Percentiles rank a stretch among this genome's conserved stretches.
Evolutionary conservation across 176 grass and related monocot species (phyloP).

Genomic region (Musa itinerans): DNA sequence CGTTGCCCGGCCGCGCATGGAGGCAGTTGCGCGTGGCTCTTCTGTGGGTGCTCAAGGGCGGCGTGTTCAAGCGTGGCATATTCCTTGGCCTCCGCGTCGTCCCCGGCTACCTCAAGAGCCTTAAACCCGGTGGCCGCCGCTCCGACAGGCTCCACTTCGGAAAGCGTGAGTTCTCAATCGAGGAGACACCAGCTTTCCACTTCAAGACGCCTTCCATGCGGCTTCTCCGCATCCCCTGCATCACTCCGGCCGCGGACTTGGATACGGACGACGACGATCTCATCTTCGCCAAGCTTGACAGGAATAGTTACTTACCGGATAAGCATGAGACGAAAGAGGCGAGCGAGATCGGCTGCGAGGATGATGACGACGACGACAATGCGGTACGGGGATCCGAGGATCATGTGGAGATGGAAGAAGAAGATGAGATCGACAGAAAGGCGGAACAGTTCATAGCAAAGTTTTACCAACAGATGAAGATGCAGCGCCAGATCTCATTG

Average conservation of each 20-base stretch:
- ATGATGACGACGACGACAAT: not conserved
- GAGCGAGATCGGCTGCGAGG: constrained; percentile 6
- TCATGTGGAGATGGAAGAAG: constrained; percentile 1
- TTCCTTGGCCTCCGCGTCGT: not conserved
- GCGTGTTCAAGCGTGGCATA: constrained; percentile 28
- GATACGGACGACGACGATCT: constrained; percentile 27
- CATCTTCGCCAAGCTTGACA: constrained; percentile 39
- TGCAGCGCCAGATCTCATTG: constrained; percentile 5
- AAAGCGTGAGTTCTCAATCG: constrained; percentile 74
- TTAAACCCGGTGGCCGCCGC: not conserved
- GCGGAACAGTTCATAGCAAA: constrained; percentile 21
- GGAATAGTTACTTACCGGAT: not conserved
- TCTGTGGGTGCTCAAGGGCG: constrained; percentile 46
- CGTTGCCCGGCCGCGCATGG: constrained; percentile 45
- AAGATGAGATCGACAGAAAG: constrained; percentile 52
- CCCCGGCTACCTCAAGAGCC: constrained; percentile 20
- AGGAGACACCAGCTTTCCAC: constrained; percentile 67
- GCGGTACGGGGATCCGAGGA: not conserved
- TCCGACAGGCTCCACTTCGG: constrained; percentile 30
- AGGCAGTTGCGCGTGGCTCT: constrained; percentile 41
- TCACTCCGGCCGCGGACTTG: constrained; percentile 29
- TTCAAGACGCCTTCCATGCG: constrained; percentile 51
- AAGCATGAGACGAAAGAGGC: not conserved
- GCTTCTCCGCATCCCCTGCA: constrained; percentile 57
- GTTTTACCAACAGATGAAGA: constrained; percentile 7